Base-by-base conservation (phyloP, 2,329 filamentous ascomycete species). In the Ophiostoma ulmi region DNA sequence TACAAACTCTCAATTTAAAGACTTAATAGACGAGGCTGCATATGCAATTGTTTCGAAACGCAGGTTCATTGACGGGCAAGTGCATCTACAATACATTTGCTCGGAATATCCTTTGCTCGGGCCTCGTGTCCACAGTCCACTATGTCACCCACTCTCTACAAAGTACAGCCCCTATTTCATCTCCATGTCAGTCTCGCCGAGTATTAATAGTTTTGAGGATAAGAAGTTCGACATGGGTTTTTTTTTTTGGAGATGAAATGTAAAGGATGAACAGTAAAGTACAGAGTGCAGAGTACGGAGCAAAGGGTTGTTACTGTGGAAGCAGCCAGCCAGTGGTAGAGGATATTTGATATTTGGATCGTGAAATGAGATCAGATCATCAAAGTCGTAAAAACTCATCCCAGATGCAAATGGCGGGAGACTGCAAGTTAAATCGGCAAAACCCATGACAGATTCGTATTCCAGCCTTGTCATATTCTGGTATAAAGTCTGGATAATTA, bases 21-120 rank as follows among this genome's bases (percentile, higher is more conserved):
- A n/a, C 6, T 31, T 31, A 7, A 48, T 48, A 48, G 44, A 58
- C 52, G 52, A 58, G 52, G 52, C 52, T 58, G 52, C 52, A 58
- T 26, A 58, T 58, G 52, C 52, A 26, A 14, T 58, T 58, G 52
- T 58, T 58, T 58, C n/a, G 52, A 58, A 58, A 58, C 22, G 52
- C 44, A 58, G 3, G 2, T 48, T 48, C 44, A 48, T 20, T n/a
- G 44, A 48, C 44, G 44, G 44, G 44, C 44, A 48, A 48, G n/a
- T 48, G 44, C 44, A 48, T n/a, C 1, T 39, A 10, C 11, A 11
- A 3, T 39, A 39, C 8, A 39, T 13, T 39, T 31, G 31, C 31
- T 39, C 10, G n/a, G 44, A 48, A 20, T 48, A 20, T 20, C 14
- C n/a, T 13, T 58, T 58, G 52, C 52, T 58, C 52, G 52, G 52